Evolutionary conservation across 2,329 filamentous ascomycete genomes (phyloP).

Genomic region (Nemania abortiva): DNA sequence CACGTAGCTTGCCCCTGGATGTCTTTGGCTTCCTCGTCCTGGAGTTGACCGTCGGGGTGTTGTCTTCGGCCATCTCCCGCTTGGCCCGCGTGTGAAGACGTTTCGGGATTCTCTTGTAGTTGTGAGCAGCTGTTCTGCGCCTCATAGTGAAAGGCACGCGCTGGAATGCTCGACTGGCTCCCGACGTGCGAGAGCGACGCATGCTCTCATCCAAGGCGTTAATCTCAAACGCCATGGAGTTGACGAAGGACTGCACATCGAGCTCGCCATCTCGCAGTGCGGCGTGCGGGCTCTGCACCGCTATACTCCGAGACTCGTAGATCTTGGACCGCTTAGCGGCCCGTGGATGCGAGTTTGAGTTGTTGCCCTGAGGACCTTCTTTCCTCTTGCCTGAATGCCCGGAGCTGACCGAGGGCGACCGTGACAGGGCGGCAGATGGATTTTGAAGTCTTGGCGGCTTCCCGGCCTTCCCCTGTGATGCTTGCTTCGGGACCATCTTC

Average conservation of each 20-base stretch:
- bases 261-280: conserved; percentile 79
- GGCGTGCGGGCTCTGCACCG: conserved; percentile 62
- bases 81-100: conserved; percentile 77
- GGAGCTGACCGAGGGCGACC: conserved; percentile 20
- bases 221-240: conserved; percentile 90
- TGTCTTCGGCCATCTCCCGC: conserved; percentile 86
- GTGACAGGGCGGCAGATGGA: conserved; percentile 11
- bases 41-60: conserved; percentile 82
- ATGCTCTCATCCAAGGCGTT: conserved; percentile 86
- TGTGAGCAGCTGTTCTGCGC: conserved; percentile 92
- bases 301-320: conserved; percentile 62
- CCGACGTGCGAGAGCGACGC: conserved; percentile 73
- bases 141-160: conserved; percentile 87
- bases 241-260: conserved; percentile 85
- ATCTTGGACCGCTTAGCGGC: conserved; percentile 61
- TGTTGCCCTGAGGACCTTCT: conserved; percentile 43
- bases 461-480: conserved; percentile 33
- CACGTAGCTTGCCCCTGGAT: conserved; percentile 71
- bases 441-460: conserved; percentile 16
- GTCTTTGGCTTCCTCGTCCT: conserved; percentile 71
- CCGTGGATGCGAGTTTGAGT: conserved; percentile 46
- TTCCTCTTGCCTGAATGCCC: conserved; percentile 48
- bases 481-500: conserved; percentile 43
- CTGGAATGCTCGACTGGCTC: conserved; percentile 84
- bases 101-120: conserved; percentile 89